Evolutionary conservation across 2,329 filamentous ascomycete genomes (phyloP).

Genomic region (Cytospora piceae): DNA sequence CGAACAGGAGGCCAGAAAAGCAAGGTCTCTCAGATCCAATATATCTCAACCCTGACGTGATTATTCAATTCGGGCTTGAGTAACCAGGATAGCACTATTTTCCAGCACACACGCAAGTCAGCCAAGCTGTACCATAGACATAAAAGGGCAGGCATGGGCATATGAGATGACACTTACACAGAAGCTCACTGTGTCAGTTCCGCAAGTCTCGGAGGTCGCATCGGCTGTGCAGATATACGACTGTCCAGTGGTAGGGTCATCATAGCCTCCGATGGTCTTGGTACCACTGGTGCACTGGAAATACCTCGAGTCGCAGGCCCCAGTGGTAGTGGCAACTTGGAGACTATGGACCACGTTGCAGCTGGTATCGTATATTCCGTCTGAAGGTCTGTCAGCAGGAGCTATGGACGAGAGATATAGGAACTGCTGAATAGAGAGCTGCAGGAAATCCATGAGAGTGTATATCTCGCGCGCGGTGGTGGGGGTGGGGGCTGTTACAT

Average conservation of each 20-base stretch:
- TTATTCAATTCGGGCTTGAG: not conserved
- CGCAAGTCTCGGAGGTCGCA: slow-evolving; percentile 19
- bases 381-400: slow-evolving; percentile 9
- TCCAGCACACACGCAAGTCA: not conserved
- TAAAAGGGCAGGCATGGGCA: not conserved
- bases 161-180: slow-evolving; percentile 13
- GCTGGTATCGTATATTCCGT: slow-evolving; percentile 20
- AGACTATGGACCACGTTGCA: slow-evolving; percentile 22
- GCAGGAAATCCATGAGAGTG: not conserved
- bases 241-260: slow-evolving; percentile 22
- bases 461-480: too few species aligned
- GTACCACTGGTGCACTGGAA: slow-evolving; percentile 22
- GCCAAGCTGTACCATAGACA: not conserved
- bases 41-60: not conserved
- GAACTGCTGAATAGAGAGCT: too few species aligned
- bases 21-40: not conserved
- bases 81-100: not conserved
- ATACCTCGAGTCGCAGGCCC: slow-evolving; percentile 19
- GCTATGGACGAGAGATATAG: not conserved
- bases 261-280: slow-evolving; percentile 11
- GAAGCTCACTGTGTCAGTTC: slow-evolving; percentile 11
- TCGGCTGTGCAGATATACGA: slow-evolving; percentile 22
- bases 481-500: not conserved
- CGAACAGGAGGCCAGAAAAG: not conserved
- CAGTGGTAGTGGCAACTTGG: slow-evolving; percentile 5